These are phyloP conservation scores for Neurospora sp. DNA, from an alignment of 2,329 filamentous ascomycete species.

Conservation along the genomic window DNA sequence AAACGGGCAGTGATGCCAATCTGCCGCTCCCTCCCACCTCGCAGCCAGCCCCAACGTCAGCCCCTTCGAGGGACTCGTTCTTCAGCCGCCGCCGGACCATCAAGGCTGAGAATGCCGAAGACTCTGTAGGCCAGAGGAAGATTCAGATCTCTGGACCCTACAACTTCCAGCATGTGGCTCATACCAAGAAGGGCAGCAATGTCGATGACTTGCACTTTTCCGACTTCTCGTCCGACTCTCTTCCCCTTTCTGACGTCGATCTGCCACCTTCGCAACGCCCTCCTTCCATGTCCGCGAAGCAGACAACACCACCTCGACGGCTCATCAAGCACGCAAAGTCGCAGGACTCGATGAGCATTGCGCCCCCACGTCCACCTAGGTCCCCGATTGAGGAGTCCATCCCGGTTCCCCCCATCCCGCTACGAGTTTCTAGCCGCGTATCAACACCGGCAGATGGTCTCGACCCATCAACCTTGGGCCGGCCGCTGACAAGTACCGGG, in stretches of 20 bases:
- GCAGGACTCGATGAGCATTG: constrained; percentile 37
- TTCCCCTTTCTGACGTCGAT: constrained; percentile 18
- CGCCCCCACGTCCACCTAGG: constrained; percentile 40
- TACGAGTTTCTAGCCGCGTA: constrained; percentile 45
- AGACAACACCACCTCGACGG: constrained; percentile 25
- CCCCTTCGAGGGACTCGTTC: constrained; percentile 31
- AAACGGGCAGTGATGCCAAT: constrained; percentile 20
- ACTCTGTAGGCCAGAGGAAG: constrained; percentile 26
- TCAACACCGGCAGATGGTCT: constrained; percentile 34
- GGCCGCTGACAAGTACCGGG: constrained; percentile 34
- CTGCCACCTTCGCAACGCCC: constrained; percentile 6
- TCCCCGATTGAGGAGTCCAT: constrained; percentile 31
- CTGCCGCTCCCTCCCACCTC: constrained; percentile 18
- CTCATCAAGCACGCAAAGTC: constrained; percentile 35
- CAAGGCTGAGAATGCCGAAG: constrained; percentile 22
- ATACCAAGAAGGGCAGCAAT: constrained; percentile 36
- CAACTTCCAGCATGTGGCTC: constrained; percentile 57
- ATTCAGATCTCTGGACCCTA: constrained; percentile 52
- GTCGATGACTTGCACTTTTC: constrained; percentile 34
- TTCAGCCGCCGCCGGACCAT: constrained; percentile 39
- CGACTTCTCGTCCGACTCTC: constrained; percentile 37
- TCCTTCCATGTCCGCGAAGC: constrained; percentile 20
- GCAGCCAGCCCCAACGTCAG: constrained; percentile 12
- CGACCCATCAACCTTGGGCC: constrained; percentile 31
- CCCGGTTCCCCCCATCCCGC: constrained; percentile 28